A percentile compares a stretch with the other conserved stretches of the same genome.
Conservation (phyloP, 225 moss, liverwort and hornwort genomes). For the Pseudoscleropodium purum region DNA sequence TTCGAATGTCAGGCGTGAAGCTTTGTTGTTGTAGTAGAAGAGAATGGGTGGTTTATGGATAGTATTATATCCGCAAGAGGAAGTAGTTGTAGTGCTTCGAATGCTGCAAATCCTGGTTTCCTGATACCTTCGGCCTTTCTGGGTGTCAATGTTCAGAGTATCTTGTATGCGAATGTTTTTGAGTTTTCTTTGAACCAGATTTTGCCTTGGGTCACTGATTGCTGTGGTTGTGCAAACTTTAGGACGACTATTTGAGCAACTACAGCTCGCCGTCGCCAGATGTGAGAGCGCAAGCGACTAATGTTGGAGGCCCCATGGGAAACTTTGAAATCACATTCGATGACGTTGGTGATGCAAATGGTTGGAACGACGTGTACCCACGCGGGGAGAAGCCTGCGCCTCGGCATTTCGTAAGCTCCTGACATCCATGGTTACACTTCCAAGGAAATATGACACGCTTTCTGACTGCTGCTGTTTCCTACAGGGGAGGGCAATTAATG, state of each 20-base stretch:
- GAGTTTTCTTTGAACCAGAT: not conserved
- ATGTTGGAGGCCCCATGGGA: slow-evolving; percentile 12
- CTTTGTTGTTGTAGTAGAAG: not conserved
- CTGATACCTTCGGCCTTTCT: not conserved
- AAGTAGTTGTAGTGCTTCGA: not conserved
- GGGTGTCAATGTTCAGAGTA: not conserved
- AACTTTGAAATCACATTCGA: slow-evolving; percentile 56
- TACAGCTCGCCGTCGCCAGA: slow-evolving; percentile 43
- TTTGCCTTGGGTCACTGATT: not conserved
- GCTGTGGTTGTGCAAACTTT: not conserved
- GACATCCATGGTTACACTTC: not conserved
- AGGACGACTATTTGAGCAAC: slow-evolving; percentile 51
- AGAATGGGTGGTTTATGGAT: not conserved
- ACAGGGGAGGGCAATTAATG: not conserved
- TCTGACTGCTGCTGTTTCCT: not conserved
- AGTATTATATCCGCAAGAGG: not conserved
- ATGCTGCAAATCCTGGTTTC: not conserved
- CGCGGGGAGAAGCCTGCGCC: slow-evolving; percentile 51
- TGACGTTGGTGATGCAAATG: slow-evolving; percentile 30
- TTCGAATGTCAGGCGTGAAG: not conserved
- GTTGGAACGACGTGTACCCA: slow-evolving; percentile 53
- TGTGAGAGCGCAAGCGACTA: slow-evolving; percentile 17
- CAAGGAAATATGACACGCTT: not conserved
- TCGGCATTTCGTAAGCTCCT: slow-evolving; percentile 53
- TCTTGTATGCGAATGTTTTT: not conserved